phyloP scores from a whole-genome alignment of 371 early-diverging fungal genomes.

The Chytridium lagenaria region DNA sequence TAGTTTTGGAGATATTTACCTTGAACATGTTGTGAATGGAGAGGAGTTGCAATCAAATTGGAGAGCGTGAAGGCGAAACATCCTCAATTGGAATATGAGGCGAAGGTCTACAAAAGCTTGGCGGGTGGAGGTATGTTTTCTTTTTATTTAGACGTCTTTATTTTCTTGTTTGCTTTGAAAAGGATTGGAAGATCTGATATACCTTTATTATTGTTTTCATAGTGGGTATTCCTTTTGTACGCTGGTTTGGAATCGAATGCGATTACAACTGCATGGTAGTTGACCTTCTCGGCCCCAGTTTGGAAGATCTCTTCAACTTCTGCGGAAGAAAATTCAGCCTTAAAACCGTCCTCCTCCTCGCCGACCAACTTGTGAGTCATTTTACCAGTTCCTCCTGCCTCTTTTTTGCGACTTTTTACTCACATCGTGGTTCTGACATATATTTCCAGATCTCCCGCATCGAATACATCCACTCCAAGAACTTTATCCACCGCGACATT shows the following conservation, averaged over 20 bases:
- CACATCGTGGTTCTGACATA: conserved; percentile 7
- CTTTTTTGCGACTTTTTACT: neutral
- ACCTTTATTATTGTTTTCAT: neutral
- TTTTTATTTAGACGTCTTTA: neutral
- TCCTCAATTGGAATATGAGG: conserved; percentile 97
- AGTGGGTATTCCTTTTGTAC: conserved; percentile 94
- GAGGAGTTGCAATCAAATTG: conserved; percentile 98
- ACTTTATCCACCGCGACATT: conserved; percentile 77
- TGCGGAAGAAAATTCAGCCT: conserved; percentile 96
- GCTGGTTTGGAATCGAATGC: conserved; percentile 90
- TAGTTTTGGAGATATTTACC: conserved; percentile 99
- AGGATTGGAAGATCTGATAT: neutral
- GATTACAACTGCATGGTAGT: conserved; percentile 98
- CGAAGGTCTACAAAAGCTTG: conserved; percentile 87
- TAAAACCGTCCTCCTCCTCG: conserved; percentile 98
- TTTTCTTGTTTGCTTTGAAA: neutral
- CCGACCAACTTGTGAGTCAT: conserved; percentile 92
- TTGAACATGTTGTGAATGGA: conserved; percentile 90
- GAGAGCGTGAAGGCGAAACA: conserved; percentile 93
- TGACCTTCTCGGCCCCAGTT: conserved; percentile 97
- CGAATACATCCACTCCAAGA: conserved; percentile 96
- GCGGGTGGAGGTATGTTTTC: conserved; percentile 65
- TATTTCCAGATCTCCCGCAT: conserved; percentile 90
- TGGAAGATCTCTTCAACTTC: conserved; percentile 99
- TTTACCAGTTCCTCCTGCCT: neutral